phyloP scores from a whole-genome alignment of 2,329 filamentous ascomycete species.

The Huntiella decipiens region DNA sequence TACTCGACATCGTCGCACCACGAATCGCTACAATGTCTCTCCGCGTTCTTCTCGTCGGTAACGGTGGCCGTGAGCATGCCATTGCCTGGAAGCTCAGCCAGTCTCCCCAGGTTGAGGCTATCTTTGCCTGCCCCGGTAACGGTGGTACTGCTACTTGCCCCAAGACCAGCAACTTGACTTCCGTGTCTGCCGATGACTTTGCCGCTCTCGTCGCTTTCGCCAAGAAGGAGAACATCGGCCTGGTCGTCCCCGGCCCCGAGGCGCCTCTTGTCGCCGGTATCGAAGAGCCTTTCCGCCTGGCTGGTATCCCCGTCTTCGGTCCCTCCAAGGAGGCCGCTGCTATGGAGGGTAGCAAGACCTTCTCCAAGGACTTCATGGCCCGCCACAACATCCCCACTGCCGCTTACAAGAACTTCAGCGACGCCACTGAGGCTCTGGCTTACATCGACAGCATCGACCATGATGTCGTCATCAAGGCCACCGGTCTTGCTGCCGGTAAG shows the following conservation, averaged over 20 bases:
- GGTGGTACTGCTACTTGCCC: constrained; percentile 58
- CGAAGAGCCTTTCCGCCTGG: constrained; percentile 58
- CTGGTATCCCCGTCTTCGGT: constrained; percentile 66
- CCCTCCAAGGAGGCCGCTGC: constrained; percentile 66
- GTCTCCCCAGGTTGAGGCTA: constrained; percentile 58
- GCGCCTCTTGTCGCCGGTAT: constrained; percentile 85
- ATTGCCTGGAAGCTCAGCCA: constrained; percentile 86
- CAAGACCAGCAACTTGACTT: constrained; percentile 54
- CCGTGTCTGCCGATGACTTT: constrained; percentile 60
- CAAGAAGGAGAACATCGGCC: constrained; percentile 51
- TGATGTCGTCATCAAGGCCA: constrained; percentile 82
- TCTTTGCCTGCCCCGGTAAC: constrained; percentile 59
- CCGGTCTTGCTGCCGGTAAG: constrained; percentile 81
- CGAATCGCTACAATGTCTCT: constrained; percentile 8
- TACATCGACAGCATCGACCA: constrained; percentile 57
- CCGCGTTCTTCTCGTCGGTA: constrained; percentile 71
- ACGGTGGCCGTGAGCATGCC: constrained; percentile 85
- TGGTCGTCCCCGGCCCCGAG: constrained; percentile 82
- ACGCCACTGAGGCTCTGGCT: constrained; percentile 50
- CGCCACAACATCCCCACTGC: constrained; percentile 79
- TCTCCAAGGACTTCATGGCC: constrained; percentile 96
- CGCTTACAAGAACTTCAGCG: constrained; percentile 70
- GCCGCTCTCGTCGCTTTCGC: constrained; percentile 57
- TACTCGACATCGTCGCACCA: neutral
- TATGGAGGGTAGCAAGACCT: constrained; percentile 94